Evolutionary conservation across 345 rosid genomes (phyloP).

Genomic region (Ceriops decandra): DNA sequence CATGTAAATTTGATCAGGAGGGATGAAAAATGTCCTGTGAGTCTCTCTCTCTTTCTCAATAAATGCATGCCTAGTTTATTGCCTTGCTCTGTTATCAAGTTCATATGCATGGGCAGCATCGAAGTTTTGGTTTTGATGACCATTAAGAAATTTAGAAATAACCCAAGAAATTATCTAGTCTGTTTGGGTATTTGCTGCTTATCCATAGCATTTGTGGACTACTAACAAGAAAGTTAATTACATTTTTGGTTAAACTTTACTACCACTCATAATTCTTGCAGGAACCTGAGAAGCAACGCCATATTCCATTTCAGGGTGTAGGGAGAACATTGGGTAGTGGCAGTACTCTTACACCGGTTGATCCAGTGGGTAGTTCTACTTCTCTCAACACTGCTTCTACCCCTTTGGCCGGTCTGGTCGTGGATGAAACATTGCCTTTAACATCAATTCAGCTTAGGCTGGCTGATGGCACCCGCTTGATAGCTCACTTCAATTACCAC

Average conservation of each 20-base stretch:
- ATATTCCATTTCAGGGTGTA: constrained; percentile 70
- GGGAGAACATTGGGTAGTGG: constrained; percentile 93
- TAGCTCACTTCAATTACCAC: constrained; percentile 62
- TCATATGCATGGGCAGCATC: not conserved
- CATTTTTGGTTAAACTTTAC: not conserved
- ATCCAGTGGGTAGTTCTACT: constrained; percentile 20
- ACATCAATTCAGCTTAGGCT: constrained; percentile 85
- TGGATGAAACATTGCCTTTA: constrained; percentile 63
- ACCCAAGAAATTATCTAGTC: not conserved
- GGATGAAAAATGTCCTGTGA: constrained; percentile 71
- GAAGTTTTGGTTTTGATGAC: too few relatives aligned
- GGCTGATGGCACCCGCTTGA: constrained; percentile 77
- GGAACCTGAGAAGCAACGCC: constrained; percentile 68
- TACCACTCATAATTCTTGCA: constrained; percentile 22
- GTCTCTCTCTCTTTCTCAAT: constrained; percentile 24
- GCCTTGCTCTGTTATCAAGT: not conserved
- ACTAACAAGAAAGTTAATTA: not conserved
- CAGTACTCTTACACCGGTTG: constrained; percentile 35
- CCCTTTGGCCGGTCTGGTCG: constrained; percentile 37
- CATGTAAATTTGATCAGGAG: constrained; percentile 83
- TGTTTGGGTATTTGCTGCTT: too few relatives aligned
- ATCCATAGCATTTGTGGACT: too few relatives aligned
- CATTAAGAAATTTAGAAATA: not conserved
- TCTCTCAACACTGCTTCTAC: constrained; percentile 33
- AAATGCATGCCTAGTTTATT: not conserved